phyloP scores from a whole-genome alignment of 2,329 filamentous ascomycete species.

The Orbilia oligospora region DNA sequence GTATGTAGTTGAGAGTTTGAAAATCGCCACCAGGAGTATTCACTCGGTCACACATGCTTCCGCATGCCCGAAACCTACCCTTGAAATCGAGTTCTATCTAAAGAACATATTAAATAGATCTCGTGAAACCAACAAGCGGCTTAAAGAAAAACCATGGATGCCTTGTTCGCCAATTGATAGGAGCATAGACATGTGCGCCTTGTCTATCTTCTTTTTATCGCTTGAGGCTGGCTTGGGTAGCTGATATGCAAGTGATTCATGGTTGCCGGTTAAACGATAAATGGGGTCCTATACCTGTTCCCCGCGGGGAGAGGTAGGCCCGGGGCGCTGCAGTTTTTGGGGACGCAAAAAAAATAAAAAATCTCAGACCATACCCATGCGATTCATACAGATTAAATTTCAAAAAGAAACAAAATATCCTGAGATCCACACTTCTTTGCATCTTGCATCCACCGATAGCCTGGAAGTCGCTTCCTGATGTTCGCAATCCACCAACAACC shows the following conservation, averaged over 20 bases:
- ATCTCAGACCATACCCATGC: slow-evolving; percentile 26
- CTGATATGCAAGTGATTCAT: background rate
- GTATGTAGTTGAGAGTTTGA: background rate
- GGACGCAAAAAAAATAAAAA: background rate
- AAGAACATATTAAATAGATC: background rate
- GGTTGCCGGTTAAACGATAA: background rate
- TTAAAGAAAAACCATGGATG: slow-evolving; percentile 3
- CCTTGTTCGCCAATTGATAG: slow-evolving; percentile 8
- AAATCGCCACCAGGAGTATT: background rate
- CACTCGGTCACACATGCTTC: slow-evolving; percentile 49
- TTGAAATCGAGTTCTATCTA: background rate
- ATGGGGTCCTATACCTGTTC: background rate
- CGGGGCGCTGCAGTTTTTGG: background rate
- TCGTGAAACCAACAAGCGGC: slow-evolving; percentile 14
- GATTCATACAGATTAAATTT: slow-evolving; percentile 19
- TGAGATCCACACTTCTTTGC: slow-evolving; percentile 7
- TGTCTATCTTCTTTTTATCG: slow-evolving; percentile 9
- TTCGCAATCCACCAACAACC: background rate
- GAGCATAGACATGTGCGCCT: slow-evolving; percentile 4
- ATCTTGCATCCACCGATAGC: background rate
- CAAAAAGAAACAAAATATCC: background rate
- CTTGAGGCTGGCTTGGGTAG: background rate
- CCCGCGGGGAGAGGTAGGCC: slow-evolving; percentile 11
- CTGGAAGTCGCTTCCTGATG: no score
- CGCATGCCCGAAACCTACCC: slow-evolving; percentile 27